Base-by-base conservation (phyloP, 768 basidiomycete species). In the Tulasnella sp. region DNA sequence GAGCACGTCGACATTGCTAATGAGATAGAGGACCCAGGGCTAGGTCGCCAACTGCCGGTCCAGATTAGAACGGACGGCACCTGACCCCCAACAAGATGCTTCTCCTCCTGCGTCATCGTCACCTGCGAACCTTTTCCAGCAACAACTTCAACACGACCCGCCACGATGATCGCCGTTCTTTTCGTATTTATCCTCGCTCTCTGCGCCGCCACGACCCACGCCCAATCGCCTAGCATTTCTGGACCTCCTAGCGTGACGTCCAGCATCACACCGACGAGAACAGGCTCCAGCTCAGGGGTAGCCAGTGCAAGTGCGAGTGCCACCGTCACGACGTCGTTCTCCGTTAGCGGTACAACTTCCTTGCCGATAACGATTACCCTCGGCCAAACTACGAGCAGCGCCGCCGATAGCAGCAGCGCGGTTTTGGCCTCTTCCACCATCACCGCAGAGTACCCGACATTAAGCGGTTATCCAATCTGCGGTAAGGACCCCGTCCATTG, bases 391-490 rank as follows among this genome's bases (percentile, higher is more conserved):
- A n/a, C 62, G 62, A 36, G 62, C 27, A 68, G 62, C 27, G 1
- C 24, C 9, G 62, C 24, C 21, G 8, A 12, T 12, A 27, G 27
- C 16, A 74, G 73, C 18, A 74, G 39, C 38, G 39, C 73, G 18
- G 7, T 46, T 74, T 24, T 46, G 24, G 44, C 73, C 6, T 68
- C 62, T 12, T 74, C 73, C 0, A 74, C 73, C 0, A 42, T 74
- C 7, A 74, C 73, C n/a, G 73, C 73, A 4, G 38, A 40, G 3
- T 74, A 74, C 44, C 73, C 73, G 6, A 42, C 73, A 7, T 39
- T 74, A 31, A 74, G 73, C 19, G 73, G 73, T 21, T n/a, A n/a
- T 46, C 73, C 73, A 40, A 74, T 74, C 42, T 74, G 73, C 73
- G 73, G 73, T 74, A 16, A 73, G 56, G 27, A 9, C 24, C 27